Conservation (phyloP, 805 yeast species). For the Metschnikowia lachancei region DNA sequence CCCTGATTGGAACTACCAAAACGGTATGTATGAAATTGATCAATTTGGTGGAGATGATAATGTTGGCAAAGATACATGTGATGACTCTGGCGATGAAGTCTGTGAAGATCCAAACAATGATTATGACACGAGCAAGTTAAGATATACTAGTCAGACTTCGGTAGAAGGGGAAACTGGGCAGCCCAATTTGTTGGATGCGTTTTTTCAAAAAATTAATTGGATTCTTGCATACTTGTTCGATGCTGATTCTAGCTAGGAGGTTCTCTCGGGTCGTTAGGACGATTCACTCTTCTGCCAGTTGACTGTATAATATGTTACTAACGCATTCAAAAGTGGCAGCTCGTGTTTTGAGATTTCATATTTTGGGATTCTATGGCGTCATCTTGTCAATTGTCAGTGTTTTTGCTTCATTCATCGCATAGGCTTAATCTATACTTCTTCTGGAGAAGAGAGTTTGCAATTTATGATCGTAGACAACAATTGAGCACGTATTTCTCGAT, state of each 20-base stretch:
- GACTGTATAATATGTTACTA: conserved; percentile 8
- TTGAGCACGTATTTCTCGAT: conserved; percentile 14
- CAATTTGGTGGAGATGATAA: conserved; percentile 19
- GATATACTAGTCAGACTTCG: conserved; percentile 6
- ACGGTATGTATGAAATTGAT: conserved; percentile 41
- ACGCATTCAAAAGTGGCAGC: conserved; percentile 11
- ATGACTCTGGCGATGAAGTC: conserved; percentile 1
- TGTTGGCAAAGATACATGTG: background rate
- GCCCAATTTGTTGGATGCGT: conserved; percentile 4
- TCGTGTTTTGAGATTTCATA: conserved; percentile 6
- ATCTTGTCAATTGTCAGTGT: conserved; percentile 5
- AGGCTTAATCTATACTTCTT: conserved; percentile 1
- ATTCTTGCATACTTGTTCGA: conserved; percentile 13
- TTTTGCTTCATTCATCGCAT: conserved; percentile 7
- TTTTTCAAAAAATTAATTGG: conserved; percentile 10
- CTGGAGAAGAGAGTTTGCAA: conserved; percentile 13
- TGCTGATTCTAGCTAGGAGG: conserved; percentile 8
- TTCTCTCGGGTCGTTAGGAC: conserved; percentile 2
- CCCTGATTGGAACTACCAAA: conserved; percentile 28
- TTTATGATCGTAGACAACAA: conserved; percentile 19
- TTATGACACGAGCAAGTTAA: conserved; percentile 3
- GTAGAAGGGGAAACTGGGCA: conserved; percentile 7
- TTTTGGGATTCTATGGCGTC: conserved; percentile 8
- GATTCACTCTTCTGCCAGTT: conserved; percentile 10
- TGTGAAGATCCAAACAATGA: conserved; percentile 1